These are phyloP conservation scores for Aspergillus latus DNA, from an alignment of 2,329 filamentous ascomycete genomes.

Conservation along the genomic window DNA sequence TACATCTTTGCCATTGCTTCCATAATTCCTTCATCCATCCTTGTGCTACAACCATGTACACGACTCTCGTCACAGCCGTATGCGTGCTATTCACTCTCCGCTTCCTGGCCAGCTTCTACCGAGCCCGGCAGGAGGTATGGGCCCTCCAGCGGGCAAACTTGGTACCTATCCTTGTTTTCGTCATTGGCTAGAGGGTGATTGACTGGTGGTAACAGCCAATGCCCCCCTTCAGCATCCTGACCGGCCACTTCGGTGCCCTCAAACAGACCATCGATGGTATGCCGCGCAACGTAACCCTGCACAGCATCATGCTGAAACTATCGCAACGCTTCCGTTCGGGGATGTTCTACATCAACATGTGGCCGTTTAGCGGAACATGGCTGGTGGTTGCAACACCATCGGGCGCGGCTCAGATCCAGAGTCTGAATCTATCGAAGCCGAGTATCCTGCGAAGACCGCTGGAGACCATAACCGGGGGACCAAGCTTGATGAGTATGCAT, in stretches of 20 bases:
- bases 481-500: constrained; percentile 8
- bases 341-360: constrained; percentile 7
- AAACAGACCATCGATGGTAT: background rate
- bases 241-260: background rate
- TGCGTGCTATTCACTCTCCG: background rate
- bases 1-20: too few relatives aligned
- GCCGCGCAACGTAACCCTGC: constrained; percentile 3
- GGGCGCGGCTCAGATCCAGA: background rate
- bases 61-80: background rate
- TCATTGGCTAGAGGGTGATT: too few relatives aligned
- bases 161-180: background rate
- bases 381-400: background rate
- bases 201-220: background rate
- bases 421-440: constrained; percentile 4
- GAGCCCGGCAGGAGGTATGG: constrained; percentile 1
- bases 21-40: too few relatives aligned
- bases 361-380: constrained; percentile 1
- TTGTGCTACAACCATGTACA: background rate
- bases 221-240: background rate
- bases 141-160: background rate
- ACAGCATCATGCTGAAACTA: constrained; percentile 2
- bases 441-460: constrained; percentile 1
- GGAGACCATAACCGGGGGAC: constrained; percentile 9
- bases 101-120: background rate
- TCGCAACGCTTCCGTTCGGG: background rate